phyloP scores from a whole-genome alignment of 1,284 basidiomycete genomes.

The Trichosporon faecale region DNA sequence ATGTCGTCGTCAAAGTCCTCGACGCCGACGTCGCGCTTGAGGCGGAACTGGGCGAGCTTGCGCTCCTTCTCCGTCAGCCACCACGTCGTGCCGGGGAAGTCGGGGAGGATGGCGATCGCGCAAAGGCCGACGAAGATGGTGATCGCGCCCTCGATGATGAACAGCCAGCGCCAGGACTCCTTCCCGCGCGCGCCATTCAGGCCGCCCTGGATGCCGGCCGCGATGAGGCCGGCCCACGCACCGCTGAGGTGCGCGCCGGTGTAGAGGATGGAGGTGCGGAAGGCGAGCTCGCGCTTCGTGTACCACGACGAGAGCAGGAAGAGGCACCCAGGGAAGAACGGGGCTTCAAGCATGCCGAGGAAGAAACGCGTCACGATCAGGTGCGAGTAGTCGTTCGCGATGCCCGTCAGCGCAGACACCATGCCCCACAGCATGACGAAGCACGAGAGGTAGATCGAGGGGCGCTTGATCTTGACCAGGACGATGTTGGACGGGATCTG shows the following conservation, averaged over 20 bases:
- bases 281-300: slow-evolving; percentile 26
- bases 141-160: slow-evolving; percentile 26
- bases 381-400: slow-evolving; percentile 20
- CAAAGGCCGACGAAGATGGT: slow-evolving; percentile 22
- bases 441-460: slow-evolving; percentile 23
- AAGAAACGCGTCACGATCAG: slow-evolving; percentile 39
- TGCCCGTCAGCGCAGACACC: slow-evolving; percentile 18
- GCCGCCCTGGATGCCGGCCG: slow-evolving; percentile 29
- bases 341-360: slow-evolving; percentile 30
- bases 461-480: slow-evolving; percentile 14
- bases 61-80: slow-evolving; percentile 26
- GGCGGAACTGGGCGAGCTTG: slow-evolving; percentile 19
- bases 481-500: slow-evolving; percentile 46
- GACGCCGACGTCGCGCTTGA: slow-evolving; percentile 23
- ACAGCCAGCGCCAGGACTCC: slow-evolving; percentile 29
- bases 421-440: slow-evolving; percentile 25
- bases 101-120: slow-evolving; percentile 21
- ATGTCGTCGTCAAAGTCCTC: slow-evolving; percentile 19
- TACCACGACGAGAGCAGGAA: slow-evolving; percentile 33
- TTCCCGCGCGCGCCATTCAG: slow-evolving; percentile 22
- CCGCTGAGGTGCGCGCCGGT: slow-evolving; percentile 32
- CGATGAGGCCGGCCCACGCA: slow-evolving; percentile 38
- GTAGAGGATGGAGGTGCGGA: slow-evolving; percentile 29
- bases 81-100: slow-evolving; percentile 25
- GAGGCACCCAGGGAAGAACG: slow-evolving; percentile 38